Conservation (phyloP, 2,329 filamentous ascomycete genomes). For the Raffaelea arxii region DNA sequence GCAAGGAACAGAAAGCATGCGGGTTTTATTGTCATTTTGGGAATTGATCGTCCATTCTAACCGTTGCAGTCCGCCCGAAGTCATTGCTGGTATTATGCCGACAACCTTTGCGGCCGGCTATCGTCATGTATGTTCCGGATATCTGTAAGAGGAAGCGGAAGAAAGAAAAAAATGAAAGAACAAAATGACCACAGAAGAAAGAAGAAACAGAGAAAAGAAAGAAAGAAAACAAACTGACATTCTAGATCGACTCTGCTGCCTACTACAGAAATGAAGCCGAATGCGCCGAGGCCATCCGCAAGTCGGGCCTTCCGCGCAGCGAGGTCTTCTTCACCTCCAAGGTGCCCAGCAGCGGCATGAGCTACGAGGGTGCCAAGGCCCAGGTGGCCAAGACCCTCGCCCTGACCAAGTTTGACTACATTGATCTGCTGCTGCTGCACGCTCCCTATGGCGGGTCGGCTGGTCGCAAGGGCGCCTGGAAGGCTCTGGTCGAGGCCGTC, state of each 20-base stretch:
- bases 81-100: too few relatives aligned
- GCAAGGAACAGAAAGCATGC: not conserved
- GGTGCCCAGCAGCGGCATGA: constrained; percentile 32
- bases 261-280: constrained; percentile 54
- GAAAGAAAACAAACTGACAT: not conserved
- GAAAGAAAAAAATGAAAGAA: too few relatives aligned
- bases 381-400: constrained; percentile 54
- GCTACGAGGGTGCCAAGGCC: constrained; percentile 54
- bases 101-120: constrained; percentile 41
- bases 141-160: not conserved
- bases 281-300: constrained; percentile 48
- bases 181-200: too few relatives aligned
- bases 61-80: too few relatives aligned
- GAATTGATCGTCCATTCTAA: not conserved
- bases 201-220: too few relatives aligned
- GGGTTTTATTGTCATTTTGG: too few relatives aligned
- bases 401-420: constrained; percentile 53
- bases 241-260: constrained; percentile 51
- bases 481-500: constrained; percentile 52
- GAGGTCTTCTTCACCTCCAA: constrained; percentile 55
- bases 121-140: constrained; percentile 22
- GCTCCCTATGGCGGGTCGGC: constrained; percentile 48
- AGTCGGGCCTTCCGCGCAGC: constrained; percentile 39
- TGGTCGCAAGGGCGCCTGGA: constrained; percentile 50
- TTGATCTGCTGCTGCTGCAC: constrained; percentile 58